These are phyloP conservation scores for Calonectria hongkongensis DNA, from an alignment of 2,329 filamentous ascomycete genomes.

Conservation along the genomic window DNA sequence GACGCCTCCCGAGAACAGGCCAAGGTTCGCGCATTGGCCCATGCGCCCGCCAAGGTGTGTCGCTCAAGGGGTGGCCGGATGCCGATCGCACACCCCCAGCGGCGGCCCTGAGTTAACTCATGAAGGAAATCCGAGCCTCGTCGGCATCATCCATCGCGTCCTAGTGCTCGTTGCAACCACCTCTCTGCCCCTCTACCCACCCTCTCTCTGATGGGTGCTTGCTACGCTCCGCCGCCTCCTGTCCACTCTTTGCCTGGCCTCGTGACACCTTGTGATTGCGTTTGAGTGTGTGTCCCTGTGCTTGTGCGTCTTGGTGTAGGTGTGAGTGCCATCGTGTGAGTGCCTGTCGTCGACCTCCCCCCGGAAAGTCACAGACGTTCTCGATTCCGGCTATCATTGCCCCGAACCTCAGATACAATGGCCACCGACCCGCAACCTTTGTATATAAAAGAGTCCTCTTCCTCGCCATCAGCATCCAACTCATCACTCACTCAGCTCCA, in stretches of 20 bases:
- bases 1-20: slow-evolving; percentile 24
- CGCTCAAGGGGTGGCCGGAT: slow-evolving; percentile 33
- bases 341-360: background rate
- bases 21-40: slow-evolving; percentile 21
- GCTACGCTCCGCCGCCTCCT: slow-evolving; percentile 23
- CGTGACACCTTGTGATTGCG: slow-evolving; percentile 28
- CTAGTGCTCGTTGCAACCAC: slow-evolving; percentile 41
- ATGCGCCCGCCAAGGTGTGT: slow-evolving; percentile 26
- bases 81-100: slow-evolving; percentile 42
- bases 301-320: too few species aligned
- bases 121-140: slow-evolving; percentile 49
- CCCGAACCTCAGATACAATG: slow-evolving; percentile 18
- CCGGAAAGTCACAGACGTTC: slow-evolving; percentile 26
- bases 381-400: slow-evolving; percentile 30
- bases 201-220: slow-evolving; percentile 16
- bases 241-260: slow-evolving; percentile 23
- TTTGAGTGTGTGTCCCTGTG: slow-evolving; percentile 18
- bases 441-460: slow-evolving; percentile 37
- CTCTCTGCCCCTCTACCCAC: slow-evolving; percentile 23
- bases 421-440: slow-evolving; percentile 27
- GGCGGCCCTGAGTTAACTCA: slow-evolving; percentile 51
- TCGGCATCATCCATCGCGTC: slow-evolving; percentile 49
- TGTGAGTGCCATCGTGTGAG: too few species aligned
- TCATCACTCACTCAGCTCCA: slow-evolving; percentile 20
- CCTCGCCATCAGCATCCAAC: slow-evolving; percentile 24